These are phyloP conservation scores for Cordyceps militaris DNA, from an alignment of 2,329 filamentous ascomycete genomes.

Conservation along the genomic window DNA sequence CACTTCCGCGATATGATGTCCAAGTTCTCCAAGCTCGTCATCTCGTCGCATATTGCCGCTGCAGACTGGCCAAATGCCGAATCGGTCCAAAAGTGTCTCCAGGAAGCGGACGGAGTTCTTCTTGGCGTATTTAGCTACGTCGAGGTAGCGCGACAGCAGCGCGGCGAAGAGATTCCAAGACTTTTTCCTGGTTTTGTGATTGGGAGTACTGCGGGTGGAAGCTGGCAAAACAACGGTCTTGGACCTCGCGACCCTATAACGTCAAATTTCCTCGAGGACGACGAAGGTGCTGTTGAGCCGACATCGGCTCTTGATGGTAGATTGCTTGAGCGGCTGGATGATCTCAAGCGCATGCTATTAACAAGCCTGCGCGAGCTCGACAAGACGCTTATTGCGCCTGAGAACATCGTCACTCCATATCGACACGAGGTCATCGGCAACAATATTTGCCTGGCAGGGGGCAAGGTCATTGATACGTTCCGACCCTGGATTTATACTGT, in stretches of 20 bases:
- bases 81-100: slow-evolving; percentile 88
- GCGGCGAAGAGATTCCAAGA: slow-evolving; percentile 88
- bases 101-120: slow-evolving; percentile 94
- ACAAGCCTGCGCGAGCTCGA: slow-evolving; percentile 81
- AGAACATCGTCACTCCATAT: slow-evolving; percentile 74
- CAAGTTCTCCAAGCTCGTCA: slow-evolving; percentile 96
- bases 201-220: slow-evolving; percentile 75
- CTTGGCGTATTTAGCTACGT: slow-evolving; percentile 94
- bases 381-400: slow-evolving; percentile 67
- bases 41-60: slow-evolving; percentile 95
- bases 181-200: slow-evolving; percentile 89
- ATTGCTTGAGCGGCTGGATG: slow-evolving; percentile 75
- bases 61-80: slow-evolving; percentile 93
- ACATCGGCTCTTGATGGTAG: slow-evolving; percentile 66
- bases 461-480: slow-evolving; percentile 79
- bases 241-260: slow-evolving; percentile 63
- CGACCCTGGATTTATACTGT: slow-evolving; percentile 83
- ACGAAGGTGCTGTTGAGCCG: slow-evolving; percentile 66
- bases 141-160: slow-evolving; percentile 86
- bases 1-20: slow-evolving; percentile 99
- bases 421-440: slow-evolving; percentile 77
- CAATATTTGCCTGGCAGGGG: slow-evolving; percentile 69
- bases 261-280: slow-evolving; percentile 80
- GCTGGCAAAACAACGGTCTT: slow-evolving; percentile 71
- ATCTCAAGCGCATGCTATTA: slow-evolving; percentile 77